Evolutionary conservation across 257 asterid species (phyloP).

Genomic region (Przewalskia tangutica): DNA sequence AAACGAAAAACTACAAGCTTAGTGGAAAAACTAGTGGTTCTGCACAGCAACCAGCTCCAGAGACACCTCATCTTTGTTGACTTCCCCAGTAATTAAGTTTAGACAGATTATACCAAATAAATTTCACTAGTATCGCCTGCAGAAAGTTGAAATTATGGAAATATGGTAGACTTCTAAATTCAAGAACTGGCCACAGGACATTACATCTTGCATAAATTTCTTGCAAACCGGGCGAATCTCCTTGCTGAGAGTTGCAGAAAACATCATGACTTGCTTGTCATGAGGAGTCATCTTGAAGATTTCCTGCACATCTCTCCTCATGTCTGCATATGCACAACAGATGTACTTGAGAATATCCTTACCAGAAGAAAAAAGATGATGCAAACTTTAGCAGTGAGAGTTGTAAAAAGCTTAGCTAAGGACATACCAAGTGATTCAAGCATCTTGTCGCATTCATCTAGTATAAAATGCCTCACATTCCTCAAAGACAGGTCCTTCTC

Average conservation of each 20-base stretch:
- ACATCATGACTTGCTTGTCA: slow-evolving; percentile 96
- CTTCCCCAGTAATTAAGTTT: neutral
- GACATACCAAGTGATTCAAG: slow-evolving; percentile 82
- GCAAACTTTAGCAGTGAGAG: neutral
- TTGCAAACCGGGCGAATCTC: slow-evolving; percentile 94
- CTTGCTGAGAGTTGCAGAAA: slow-evolving; percentile 90
- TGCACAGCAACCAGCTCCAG: slow-evolving; percentile 1
- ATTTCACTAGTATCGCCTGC: slow-evolving; percentile 21
- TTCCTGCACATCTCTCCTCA: slow-evolving; percentile 94
- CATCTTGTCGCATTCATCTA: slow-evolving; percentile 94
- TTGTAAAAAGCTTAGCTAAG: neutral
- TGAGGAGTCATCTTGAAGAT: slow-evolving; percentile 93
- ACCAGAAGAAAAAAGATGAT: neutral
- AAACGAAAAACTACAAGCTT: neutral
- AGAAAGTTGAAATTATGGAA: slow-evolving; percentile 45
- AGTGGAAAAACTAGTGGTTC: neutral
- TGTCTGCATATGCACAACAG: slow-evolving; percentile 33
- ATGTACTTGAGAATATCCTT: neutral
- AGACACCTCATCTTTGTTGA: slow-evolving; percentile 3
- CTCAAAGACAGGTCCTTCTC: slow-evolving; percentile 66
- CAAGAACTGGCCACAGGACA: slow-evolving; percentile 71
- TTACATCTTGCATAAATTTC: slow-evolving; percentile 97
- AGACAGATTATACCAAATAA: slow-evolving; percentile 1
- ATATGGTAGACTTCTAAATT: slow-evolving; percentile 50
- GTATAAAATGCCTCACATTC: slow-evolving; percentile 84